Conservation (phyloP, 441 rosid genomes). For the Populus hybrid region DNA sequence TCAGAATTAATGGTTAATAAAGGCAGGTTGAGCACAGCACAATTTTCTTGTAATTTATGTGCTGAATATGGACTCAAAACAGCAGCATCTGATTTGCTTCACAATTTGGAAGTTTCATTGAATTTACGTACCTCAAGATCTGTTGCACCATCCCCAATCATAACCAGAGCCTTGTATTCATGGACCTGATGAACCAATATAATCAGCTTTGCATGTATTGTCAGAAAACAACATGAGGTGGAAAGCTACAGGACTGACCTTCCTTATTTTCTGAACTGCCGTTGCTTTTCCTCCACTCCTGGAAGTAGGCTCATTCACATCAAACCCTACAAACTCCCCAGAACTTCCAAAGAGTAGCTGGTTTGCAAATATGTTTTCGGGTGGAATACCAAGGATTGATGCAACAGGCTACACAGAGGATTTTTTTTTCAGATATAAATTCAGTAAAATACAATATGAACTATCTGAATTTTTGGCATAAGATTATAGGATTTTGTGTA, state of each 20-base stretch:
- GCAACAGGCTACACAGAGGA: slow-evolving; percentile 73
- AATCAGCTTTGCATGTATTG: slow-evolving; percentile 22
- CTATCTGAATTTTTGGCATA: not conserved
- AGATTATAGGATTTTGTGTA: not conserved
- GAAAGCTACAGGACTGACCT: slow-evolving; percentile 43
- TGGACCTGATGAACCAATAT: slow-evolving; percentile 44
- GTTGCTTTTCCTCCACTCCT: slow-evolving; percentile 96
- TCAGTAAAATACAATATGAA: not conserved
- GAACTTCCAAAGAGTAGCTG: slow-evolving; percentile 66
- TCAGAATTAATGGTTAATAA: no score
- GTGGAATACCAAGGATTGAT: slow-evolving; percentile 78
- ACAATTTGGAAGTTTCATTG: not conserved
- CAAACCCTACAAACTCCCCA: slow-evolving; percentile 84
- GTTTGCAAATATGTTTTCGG: slow-evolving; percentile 84
- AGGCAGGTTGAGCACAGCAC: not conserved
- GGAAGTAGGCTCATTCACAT: slow-evolving; percentile 86
- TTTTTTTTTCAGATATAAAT: not conserved
- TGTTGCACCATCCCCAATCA: slow-evolving; percentile 98
- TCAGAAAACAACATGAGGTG: slow-evolving; percentile 10
- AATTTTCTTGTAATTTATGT: not conserved
- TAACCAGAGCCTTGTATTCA: slow-evolving; percentile 69
- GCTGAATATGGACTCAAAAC: not conserved
- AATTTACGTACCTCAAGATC: slow-evolving; percentile 73
- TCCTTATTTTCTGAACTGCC: slow-evolving; percentile 84
- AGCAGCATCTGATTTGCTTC: not conserved